These are phyloP conservation scores for Hygrophoropsis aurantiaca DNA, from an alignment of 768 basidiomycete species.

Conservation along the genomic window DNA sequence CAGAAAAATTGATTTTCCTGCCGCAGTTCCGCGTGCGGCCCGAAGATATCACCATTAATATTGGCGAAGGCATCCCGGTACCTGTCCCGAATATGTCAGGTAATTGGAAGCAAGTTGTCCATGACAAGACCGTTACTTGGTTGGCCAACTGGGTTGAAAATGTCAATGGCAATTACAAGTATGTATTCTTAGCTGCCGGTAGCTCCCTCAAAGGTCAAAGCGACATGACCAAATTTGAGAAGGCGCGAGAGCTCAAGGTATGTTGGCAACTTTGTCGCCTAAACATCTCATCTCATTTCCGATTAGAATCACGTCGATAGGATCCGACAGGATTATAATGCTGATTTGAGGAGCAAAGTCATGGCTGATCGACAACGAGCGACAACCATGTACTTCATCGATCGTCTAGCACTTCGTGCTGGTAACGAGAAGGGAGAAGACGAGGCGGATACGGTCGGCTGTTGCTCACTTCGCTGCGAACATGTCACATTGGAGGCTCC, in stretches of 20 bases:
- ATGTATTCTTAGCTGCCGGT: conserved; percentile 97
- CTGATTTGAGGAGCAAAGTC: conserved; percentile 83
- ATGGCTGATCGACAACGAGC: conserved; percentile 96
- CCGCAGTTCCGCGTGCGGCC: conserved; percentile 81
- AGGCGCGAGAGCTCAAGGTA: conserved; percentile 94
- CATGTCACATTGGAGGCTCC: conserved; percentile 92
- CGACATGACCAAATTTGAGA: conserved; percentile 97
- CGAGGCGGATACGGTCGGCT: conserved; percentile 98
- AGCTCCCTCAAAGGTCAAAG: conserved; percentile 98
- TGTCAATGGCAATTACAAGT: conserved; percentile 92
- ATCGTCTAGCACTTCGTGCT: conserved; percentile 93
- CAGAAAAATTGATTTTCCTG: conserved; percentile 4
- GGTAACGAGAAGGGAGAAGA: conserved; percentile 99
- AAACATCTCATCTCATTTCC: conserved; percentile 6
- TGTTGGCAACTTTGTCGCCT: conserved; percentile 1
- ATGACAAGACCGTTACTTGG: conserved; percentile 98
- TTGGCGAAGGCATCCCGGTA: conserved; percentile 69
- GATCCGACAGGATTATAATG: conserved; percentile 86
- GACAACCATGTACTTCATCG: conserved; percentile 99
- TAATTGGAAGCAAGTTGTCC: conserved; percentile 82
- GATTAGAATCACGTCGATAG: conserved; percentile 82
- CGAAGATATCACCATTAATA: conserved; percentile 95
- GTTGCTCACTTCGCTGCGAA: conserved; percentile 95
- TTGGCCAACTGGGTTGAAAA: conserved; percentile 99
- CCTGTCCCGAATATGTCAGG: conserved; percentile 93